Percentiles rank a stretch among this genome's conserved stretches.
Evolutionary conservation across 257 asterid genomes (phyloP).

Genomic region (Echites panduratus): DNA sequence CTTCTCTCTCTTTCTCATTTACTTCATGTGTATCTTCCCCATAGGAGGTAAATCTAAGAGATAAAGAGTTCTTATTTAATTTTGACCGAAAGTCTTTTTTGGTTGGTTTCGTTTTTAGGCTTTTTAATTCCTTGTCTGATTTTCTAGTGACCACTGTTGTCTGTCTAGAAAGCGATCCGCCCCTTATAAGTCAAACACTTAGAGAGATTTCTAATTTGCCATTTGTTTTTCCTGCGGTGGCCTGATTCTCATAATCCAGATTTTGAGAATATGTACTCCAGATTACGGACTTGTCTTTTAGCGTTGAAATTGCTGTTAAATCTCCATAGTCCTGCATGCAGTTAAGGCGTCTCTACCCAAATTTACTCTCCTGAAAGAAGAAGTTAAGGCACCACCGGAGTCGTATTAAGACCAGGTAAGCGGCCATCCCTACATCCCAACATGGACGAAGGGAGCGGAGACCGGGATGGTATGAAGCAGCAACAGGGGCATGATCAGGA

Average conservation of each 20-base stretch:
- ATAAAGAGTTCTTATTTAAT: too few relatives aligned
- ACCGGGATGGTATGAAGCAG: slow-evolving; percentile 18
- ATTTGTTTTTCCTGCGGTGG: neutral
- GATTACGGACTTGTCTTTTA: neutral
- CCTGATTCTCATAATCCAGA: slow-evolving; percentile 11
- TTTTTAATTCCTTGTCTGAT: neutral
- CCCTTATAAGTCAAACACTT: neutral
- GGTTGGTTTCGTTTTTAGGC: neutral
- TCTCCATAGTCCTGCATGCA: slow-evolving; percentile 12
- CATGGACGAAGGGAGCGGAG: slow-evolving; percentile 32
- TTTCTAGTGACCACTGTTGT: too few relatives aligned
- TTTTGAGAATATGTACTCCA: slow-evolving; percentile 5
- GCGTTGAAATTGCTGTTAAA: slow-evolving; percentile 4
- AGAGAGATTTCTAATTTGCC: neutral
- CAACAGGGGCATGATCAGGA: slow-evolving; percentile 9
- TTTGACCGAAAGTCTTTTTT: neutral
- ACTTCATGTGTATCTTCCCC: neutral
- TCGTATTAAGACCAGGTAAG: slow-evolving; percentile 5
- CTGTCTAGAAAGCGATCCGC: too few relatives aligned
- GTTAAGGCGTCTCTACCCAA: neutral
- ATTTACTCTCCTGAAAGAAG: neutral
- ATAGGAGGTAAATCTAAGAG: neutral
- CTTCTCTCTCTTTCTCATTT: neutral
- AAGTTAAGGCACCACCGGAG: neutral
- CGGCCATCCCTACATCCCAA: too few relatives aligned